Percentiles rank a stretch among this genome's conserved stretches.
Evolutionary conservation across 73 alveolate genomes (phyloP).

Genomic region (Tetrahymena borealis): DNA sequence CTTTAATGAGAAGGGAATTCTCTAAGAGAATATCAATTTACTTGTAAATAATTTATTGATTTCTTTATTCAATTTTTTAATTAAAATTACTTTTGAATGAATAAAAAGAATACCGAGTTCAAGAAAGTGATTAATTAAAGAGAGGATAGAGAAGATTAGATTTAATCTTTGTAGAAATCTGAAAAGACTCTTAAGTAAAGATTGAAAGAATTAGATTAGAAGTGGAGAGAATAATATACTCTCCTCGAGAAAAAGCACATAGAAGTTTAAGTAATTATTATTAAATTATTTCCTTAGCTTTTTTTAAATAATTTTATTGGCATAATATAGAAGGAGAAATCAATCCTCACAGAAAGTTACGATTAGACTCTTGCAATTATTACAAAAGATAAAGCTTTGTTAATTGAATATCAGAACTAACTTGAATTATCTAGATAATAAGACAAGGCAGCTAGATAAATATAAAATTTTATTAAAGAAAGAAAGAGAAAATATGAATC

Average conservation of each 20-base stretch:
- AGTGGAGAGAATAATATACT: background rate
- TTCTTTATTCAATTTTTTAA: background rate
- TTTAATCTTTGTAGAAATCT: background rate
- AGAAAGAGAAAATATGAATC: background rate
- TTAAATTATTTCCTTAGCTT: background rate
- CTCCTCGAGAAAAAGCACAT: background rate
- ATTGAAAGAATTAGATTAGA: background rate
- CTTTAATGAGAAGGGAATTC: background rate
- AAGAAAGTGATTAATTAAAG: background rate
- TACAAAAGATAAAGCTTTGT: background rate
- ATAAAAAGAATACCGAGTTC: background rate
- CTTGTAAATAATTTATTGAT: background rate
- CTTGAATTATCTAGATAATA: background rate
- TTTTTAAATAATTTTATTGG: background rate
- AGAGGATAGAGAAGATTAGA: background rate
- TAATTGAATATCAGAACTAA: background rate
- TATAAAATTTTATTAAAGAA: background rate
- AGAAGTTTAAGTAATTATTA: background rate
- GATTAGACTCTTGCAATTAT: background rate
- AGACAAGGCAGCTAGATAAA: background rate
- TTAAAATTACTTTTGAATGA: background rate
- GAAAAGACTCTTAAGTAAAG: background rate
- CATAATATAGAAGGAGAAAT: background rate
- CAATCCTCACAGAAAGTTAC: background rate
- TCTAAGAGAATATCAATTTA: background rate